Evolutionary conservation across 2,329 filamentous ascomycete genomes (phyloP).

Genomic region (Aspergillus pseudoterreus): DNA sequence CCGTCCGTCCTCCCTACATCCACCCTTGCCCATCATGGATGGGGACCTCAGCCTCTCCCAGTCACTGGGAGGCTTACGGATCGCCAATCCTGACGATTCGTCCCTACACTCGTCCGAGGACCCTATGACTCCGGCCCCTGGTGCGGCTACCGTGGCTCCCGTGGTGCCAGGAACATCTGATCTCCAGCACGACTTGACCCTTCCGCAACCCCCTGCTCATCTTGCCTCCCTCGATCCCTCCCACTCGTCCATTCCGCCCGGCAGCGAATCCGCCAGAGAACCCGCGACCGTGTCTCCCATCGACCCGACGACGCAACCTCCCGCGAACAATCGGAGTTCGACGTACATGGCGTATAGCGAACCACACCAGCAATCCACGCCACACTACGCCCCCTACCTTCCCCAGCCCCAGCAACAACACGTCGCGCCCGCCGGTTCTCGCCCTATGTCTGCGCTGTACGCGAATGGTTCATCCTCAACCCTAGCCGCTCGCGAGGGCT

Average conservation of each 20-base stretch:
- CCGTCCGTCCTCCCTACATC: not conserved
- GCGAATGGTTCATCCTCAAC: constrained; percentile 41
- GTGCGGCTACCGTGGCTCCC: constrained; percentile 23
- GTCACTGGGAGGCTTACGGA: constrained; percentile 88
- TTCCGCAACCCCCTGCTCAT: constrained; percentile 18
- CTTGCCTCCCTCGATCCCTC: constrained; percentile 15
- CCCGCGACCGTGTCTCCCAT: constrained; percentile 12
- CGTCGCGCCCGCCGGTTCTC: constrained; percentile 34
- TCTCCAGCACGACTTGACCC: constrained; percentile 17
- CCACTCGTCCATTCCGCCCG: constrained; percentile 13
- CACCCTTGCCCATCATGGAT: constrained; percentile 63
- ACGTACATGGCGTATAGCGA: constrained; percentile 44
- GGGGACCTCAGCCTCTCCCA: constrained; percentile 89
- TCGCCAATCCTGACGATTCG: constrained; percentile 89
- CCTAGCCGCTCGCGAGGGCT: constrained; percentile 38
- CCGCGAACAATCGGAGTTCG: constrained; percentile 40
- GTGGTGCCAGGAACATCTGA: constrained; percentile 20
- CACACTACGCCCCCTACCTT: constrained; percentile 43
- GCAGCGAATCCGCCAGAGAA: not conserved
- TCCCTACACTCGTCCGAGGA: constrained; percentile 39
- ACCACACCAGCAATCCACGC: constrained; percentile 39
- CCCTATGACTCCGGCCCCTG: constrained; percentile 21
- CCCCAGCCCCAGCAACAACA: constrained; percentile 35
- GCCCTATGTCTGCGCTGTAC: constrained; percentile 49
- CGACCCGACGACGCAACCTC: constrained; percentile 13